phyloP scores from a whole-genome alignment of 2,329 filamentous ascomycete genomes.

The Nannizzia gypsea region DNA sequence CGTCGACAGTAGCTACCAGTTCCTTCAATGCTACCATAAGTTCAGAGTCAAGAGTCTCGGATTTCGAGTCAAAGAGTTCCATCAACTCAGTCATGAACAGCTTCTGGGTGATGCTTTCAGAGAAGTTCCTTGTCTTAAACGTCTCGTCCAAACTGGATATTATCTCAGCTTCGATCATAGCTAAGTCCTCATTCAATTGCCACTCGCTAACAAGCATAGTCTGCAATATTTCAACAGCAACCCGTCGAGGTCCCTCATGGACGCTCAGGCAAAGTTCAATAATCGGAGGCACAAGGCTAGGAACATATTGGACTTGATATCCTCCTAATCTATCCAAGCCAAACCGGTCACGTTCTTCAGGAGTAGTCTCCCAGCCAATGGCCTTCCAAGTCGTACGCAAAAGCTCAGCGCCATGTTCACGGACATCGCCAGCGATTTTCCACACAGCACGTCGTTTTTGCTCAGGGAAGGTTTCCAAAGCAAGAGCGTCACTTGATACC shows the following conservation, averaged over 20 bases:
- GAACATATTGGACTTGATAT: slow-evolving; percentile 97
- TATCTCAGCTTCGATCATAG: slow-evolving; percentile 87
- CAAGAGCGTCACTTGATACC: slow-evolving; percentile 76
- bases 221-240: slow-evolving; percentile 85
- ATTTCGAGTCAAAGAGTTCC: slow-evolving; percentile 62
- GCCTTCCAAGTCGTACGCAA: slow-evolving; percentile 81
- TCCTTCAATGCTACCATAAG: slow-evolving; percentile 65
- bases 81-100: slow-evolving; percentile 80
- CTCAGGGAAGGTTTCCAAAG: slow-evolving; percentile 90
- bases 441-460: slow-evolving; percentile 93
- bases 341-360: slow-evolving; percentile 67
- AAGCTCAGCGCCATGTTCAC: slow-evolving; percentile 79
- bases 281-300: slow-evolving; percentile 77
- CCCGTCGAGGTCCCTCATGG: slow-evolving; percentile 76
- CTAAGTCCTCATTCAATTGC: slow-evolving; percentile 85
- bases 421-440: slow-evolving; percentile 96
- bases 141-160: slow-evolving; percentile 84
- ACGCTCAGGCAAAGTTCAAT: slow-evolving; percentile 91
- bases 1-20: slow-evolving; percentile 73
- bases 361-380: slow-evolving; percentile 85
- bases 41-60: slow-evolving; percentile 38
- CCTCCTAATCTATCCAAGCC: slow-evolving; percentile 77
- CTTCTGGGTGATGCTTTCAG: slow-evolving; percentile 82
- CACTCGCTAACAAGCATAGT: slow-evolving; percentile 99
- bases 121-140: slow-evolving; percentile 80